Evolutionary conservation across 208 protist species (phyloP).

Genomic region (Leptomonas pyrrhocoris): DNA sequence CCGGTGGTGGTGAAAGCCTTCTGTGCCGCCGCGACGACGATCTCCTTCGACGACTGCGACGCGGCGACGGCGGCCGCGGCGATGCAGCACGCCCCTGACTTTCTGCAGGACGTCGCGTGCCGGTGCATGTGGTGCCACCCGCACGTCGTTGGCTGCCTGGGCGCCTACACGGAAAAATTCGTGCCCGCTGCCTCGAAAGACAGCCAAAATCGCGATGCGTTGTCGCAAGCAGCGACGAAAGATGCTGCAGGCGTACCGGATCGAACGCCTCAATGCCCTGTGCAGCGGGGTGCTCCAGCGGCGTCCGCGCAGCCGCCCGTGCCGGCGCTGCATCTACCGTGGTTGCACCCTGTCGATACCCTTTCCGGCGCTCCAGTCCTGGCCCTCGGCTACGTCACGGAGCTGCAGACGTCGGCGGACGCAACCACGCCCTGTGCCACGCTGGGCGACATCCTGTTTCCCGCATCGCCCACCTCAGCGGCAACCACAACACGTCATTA

Average conservation of each 20-base stretch:
- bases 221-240: neutral
- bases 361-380: constrained; percentile 25
- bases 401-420: constrained; percentile 17
- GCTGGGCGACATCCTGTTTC: constrained; percentile 53
- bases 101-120: constrained; percentile 59
- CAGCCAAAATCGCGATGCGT: too few relatives aligned
- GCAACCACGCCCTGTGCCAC: constrained; percentile 6
- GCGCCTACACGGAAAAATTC: constrained; percentile 72
- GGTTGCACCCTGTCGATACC: constrained; percentile 2
- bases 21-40: neutral
- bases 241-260: too few relatives aligned
- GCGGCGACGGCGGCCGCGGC: constrained; percentile 17
- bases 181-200: constrained; percentile 1
- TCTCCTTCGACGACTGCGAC: neutral
- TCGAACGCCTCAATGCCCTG: too few relatives aligned
- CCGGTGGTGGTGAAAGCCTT: constrained; percentile 32
- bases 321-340: constrained; percentile 11
- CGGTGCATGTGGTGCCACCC: constrained; percentile 72
- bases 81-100: constrained; percentile 39
- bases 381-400: constrained; percentile 47
- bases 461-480: constrained; percentile 6
- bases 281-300: neutral
- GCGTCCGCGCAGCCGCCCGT: neutral
- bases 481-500: constrained; percentile 28
- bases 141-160: constrained; percentile 52